These are phyloP conservation scores for Coccinonectria pachysandricola DNA, from an alignment of 2,329 filamentous ascomycete genomes.

Conservation along the genomic window DNA sequence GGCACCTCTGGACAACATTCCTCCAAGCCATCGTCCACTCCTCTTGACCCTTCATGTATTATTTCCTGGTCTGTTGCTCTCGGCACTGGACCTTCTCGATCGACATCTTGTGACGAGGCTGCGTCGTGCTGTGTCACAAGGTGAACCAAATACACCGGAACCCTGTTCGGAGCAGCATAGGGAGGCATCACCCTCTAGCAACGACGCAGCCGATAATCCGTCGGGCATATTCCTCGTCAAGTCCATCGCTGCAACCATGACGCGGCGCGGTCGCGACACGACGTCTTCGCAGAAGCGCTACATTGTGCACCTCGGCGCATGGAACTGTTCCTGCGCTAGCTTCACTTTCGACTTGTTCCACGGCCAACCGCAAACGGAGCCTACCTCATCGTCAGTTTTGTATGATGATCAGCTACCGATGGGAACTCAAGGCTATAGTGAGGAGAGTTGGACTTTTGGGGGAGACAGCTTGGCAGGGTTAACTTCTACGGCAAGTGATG, in stretches of 20 bases:
- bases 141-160: no score
- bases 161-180: no score
- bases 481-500: conserved; percentile 19
- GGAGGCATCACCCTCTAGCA: no score
- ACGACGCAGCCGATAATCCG: no score
- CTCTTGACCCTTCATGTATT: conserved; percentile 77
- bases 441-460: conserved; percentile 43
- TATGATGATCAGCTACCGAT: no score
- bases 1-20: conserved; percentile 9
- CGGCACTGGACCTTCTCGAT: conserved; percentile 81
- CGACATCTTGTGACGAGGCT: conserved; percentile 57
- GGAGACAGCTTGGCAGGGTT: conserved; percentile 33
- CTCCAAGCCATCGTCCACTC: conserved; percentile 35
- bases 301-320: conserved; percentile 61
- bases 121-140: no score
- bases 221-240: conserved; percentile 54
- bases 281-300: conserved; percentile 35
- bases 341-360: conserved; percentile 67
- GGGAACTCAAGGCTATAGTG: no score
- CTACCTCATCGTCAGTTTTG: no score
- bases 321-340: conserved; percentile 84
- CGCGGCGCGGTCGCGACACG: conserved; percentile 13
- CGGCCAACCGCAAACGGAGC: conserved; percentile 4
- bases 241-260: conserved; percentile 37
- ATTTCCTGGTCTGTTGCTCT: conserved; percentile 70